phyloP scores from a whole-genome alignment of 164 flowering plant species.

The Aristolochia contorta region DNA sequence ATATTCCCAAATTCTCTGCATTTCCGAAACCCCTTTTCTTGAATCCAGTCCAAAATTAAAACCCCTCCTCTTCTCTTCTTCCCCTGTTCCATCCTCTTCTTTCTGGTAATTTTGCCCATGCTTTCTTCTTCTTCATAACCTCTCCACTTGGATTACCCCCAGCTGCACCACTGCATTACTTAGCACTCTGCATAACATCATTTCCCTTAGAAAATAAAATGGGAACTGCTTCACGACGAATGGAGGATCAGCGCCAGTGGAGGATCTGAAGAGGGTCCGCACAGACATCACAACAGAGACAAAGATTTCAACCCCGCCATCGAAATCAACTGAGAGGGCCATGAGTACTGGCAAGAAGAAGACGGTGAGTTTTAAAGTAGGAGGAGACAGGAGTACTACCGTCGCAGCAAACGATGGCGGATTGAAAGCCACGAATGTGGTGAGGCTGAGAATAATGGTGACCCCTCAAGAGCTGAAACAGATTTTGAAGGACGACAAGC shows the following conservation, averaged over 20 bases:
- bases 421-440: background rate
- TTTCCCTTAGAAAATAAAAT: background rate
- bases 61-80: background rate
- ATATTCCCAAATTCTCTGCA: background rate
- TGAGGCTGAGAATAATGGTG: constrained; percentile 7
- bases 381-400: background rate
- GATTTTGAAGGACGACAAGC: constrained; percentile 2
- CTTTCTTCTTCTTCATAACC: no score
- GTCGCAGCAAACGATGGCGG: background rate
- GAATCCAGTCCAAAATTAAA: no score
- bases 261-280: background rate
- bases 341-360: constrained; percentile 6
- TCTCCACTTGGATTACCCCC: background rate
- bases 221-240: background rate
- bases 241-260: background rate
- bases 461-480: constrained; percentile 2
- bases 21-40: no score
- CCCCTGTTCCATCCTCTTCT: background rate
- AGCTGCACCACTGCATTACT: no score
- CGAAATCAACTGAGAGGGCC: background rate
- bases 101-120: no score
- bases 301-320: background rate
- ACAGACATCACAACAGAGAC: background rate
- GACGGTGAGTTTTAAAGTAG: constrained; percentile 2
- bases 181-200: no score